Base-by-base conservation (phyloP, 768 basidiomycete species). In the Chalciporus pseudorubinellus region DNA sequence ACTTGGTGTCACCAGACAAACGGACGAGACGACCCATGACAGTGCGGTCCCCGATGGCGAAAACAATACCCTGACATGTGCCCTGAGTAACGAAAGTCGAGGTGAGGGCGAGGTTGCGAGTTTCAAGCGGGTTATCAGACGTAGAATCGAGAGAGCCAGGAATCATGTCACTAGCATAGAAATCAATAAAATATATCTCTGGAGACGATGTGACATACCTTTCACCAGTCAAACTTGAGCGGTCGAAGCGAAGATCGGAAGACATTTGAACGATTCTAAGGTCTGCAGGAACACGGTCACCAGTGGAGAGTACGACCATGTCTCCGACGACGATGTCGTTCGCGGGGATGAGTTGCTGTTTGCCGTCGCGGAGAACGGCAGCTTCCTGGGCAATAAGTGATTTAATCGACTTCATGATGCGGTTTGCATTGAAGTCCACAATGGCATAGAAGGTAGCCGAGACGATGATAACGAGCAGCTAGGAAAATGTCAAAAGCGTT, bases 251-350 rank as follows among this genome's bases (percentile, higher is more conserved):
- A 50, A 82, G 66, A 54, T 82, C 82, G 6, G 74, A 72, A 1
- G 79, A 77, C 52, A 74, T 74, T 12, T 77, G 63, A 34, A 82
- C 73, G 9, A 85, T 70, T 21, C 83, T 75, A 24, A 83, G 67
- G 57, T 85, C 84, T 0, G 83, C 81, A 6, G 82, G 82, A 6
- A 83, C 72, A 11, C 82, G 74, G 55, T 83, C 79, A 16, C 81
- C 81, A 3, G 80, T 75, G 26, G 70, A 62, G 59, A 83, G 79
- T 3, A 72, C 71, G 48, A 82, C 72, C 29, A 83, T 64, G 56
- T 83, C 81, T 11, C 81, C 81, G 0, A 81, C 80, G 1, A 85
- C 74, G 24, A 85, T 74, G 42, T 82, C 77, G 36, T 77, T 77
- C 24, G 82, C 80, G 18, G 71, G 68, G 3, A 81, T 66, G 18